Evolutionary conservation across 108 stramenopile species (phyloP), one percentile per base, ranked within the genome.

Genomic region (Nannochloropsis gaditana): DNA sequence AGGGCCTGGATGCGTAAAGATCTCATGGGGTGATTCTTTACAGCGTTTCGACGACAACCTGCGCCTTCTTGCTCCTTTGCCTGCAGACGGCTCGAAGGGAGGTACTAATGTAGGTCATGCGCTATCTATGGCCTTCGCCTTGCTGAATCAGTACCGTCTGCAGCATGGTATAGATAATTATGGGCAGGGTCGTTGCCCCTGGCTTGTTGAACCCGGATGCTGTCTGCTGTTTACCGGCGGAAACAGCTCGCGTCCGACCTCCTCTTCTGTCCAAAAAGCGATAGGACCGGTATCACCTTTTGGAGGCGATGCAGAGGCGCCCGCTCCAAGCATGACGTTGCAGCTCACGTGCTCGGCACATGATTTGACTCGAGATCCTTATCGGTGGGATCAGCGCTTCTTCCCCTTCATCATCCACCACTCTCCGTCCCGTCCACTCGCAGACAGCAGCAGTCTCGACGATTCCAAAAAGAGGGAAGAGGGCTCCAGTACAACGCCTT

Each of bases 311-410:
- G 31, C 31, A 31, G 31, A 31, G 31, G 31, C 31, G 31, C 31
- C 31, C 31, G 59, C 59, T n/a, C 19, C 59, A 73, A n/a, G 59
- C 59, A 73, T 73, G 59, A n/a, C 15, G 59, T n/a, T 73, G 59
- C 59, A 73, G 4, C 59, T 73, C 59, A 6, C 59, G 59, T 73
- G 59, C n/a, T 73, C 8, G 59, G 59, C 59, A n/a, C 59, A 73
- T 15, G 59, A 73, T n/a, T 73, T 73, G 59, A 73, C 59, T n/a
- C 59, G 3, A 15, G 59, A 73, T 73, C 59, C 59, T 73, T 73
- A 73, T 73, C 59, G 59, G n/a, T 73, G 59, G 59, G 59, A 73
- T n/a, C 59, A 73, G 15, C 59, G 59, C 59, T 73, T 73, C 59
- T 73, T 73, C 59, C 59, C 59, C 15, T n/a, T 73, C 3, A n/a